These are phyloP conservation scores for Termitomyces eurrhizus DNA, from an alignment of 768 basidiomycete species.

Conservation along the genomic window DNA sequence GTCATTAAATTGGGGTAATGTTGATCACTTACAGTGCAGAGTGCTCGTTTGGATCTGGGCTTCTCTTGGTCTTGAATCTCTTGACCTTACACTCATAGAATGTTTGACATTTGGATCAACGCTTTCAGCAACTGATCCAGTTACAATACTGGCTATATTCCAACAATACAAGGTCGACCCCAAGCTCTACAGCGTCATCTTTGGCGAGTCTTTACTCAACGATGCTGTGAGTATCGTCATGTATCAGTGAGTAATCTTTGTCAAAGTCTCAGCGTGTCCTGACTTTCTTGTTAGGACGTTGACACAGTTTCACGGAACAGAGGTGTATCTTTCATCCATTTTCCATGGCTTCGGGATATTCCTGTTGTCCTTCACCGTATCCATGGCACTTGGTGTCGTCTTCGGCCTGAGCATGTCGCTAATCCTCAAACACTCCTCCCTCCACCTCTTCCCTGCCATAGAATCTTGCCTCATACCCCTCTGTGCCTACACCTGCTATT, in stretches of 20 bases:
- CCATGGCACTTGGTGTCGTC: constrained; percentile 88
- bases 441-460: constrained; percentile 85
- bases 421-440: constrained; percentile 89
- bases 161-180: constrained; percentile 99
- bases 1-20: constrained; percentile 3
- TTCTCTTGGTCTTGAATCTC: constrained; percentile 85
- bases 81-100: constrained; percentile 83
- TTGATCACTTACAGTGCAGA: constrained; percentile 59
- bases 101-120: constrained; percentile 97
- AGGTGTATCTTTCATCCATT: constrained; percentile 81
- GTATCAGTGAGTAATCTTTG: constrained; percentile 81
- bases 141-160: constrained; percentile 97
- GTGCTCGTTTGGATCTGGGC: constrained; percentile 94
- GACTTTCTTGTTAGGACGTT: constrained; percentile 57
- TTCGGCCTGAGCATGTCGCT: constrained; percentile 92
- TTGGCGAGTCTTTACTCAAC: constrained; percentile 94
- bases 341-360: constrained; percentile 99
- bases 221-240: constrained; percentile 99
- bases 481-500: constrained; percentile 95
- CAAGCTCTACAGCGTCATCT: constrained; percentile 95
- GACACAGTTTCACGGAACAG: constrained; percentile 85
- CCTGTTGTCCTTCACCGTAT: constrained; percentile 90
- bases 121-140: constrained; percentile 95
- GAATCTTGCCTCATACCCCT: constrained; percentile 96
- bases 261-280: neutral